A percentile compares a stretch with the other conserved stretches of the same genome.
Conservation (phyloP, 495 filamentous ascomycete species). For the Hyaloscypha bicolor region DNA sequence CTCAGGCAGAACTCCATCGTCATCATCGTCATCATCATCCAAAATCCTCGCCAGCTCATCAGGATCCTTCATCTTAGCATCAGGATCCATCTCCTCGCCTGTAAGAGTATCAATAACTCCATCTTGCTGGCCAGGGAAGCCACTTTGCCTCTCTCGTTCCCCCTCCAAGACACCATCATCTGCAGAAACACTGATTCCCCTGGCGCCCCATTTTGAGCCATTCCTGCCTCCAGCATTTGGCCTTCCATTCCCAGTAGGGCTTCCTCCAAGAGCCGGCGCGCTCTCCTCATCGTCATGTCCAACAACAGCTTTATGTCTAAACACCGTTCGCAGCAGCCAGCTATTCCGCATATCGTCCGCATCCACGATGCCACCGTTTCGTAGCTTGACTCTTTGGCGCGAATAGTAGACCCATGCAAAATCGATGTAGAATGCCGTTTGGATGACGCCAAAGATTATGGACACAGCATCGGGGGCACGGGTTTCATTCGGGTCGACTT, state of each 20-base stretch:
- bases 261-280: conserved; percentile 44
- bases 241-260: conserved; percentile 27
- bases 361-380: conserved; percentile 90
- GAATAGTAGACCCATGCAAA: conserved; percentile 98
- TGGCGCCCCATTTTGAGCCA: conserved; percentile 66
- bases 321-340: conserved; percentile 66
- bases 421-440: conserved; percentile 89
- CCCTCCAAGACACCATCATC: conserved; percentile 70
- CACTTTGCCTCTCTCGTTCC: conserved; percentile 36
- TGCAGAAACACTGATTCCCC: conserved; percentile 79
- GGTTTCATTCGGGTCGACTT: conserved; percentile 54
- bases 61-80: conserved; percentile 59
- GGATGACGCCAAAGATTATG: conserved; percentile 83
- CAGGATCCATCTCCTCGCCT: conserved; percentile 42
- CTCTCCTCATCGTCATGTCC: conserved; percentile 50
- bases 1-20: conserved; percentile 21
- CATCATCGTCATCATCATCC: conserved; percentile 48
- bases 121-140: conserved; percentile 27
- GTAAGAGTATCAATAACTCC: conserved; percentile 26
- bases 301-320: conserved; percentile 50
- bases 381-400: conserved; percentile 90
- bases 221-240: conserved; percentile 16
- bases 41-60: conserved; percentile 55
- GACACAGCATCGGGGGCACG: conserved; percentile 66
- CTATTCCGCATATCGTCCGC: conserved; percentile 83